Conservation (phyloP, 306 rosid genomes). For the Trifolium repens region DNA sequence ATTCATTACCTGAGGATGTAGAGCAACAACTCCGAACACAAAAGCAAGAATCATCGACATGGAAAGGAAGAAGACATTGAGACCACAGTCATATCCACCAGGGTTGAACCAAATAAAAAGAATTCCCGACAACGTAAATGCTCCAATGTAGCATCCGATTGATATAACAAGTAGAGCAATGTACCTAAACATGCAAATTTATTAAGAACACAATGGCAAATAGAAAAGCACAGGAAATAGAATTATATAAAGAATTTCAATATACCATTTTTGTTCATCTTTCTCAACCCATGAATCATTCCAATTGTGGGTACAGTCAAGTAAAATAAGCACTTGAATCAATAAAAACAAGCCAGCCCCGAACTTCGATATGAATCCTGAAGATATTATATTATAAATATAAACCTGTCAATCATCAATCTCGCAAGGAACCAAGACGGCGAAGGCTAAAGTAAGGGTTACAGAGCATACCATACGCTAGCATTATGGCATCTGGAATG, state of each 20-base stretch:
- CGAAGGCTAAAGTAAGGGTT: constrained; percentile 19
- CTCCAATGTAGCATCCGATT: constrained; percentile 77
- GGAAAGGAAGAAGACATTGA: constrained; percentile 88
- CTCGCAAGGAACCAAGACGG: constrained; percentile 17
- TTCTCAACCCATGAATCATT: constrained; percentile 97
- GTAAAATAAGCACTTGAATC: constrained; percentile 85
- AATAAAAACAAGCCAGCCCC: constrained; percentile 95
- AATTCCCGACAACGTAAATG: constrained; percentile 73
- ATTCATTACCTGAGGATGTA: constrained; percentile 80
- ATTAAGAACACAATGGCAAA: constrained; percentile 36
- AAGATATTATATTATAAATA: constrained; percentile 32
- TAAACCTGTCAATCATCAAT: constrained; percentile 12
- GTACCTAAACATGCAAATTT: constrained; percentile 64
- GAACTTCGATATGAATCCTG: constrained; percentile 80
- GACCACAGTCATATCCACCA: constrained; percentile 88
- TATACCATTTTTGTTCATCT: constrained; percentile 91
- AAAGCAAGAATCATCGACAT: constrained; percentile 91
- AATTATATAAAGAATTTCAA: constrained; percentile 20
- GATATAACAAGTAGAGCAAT: constrained; percentile 88
- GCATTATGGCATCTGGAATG: constrained; percentile 68
- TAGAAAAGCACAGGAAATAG: constrained; percentile 10
- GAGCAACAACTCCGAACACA: constrained; percentile 67
- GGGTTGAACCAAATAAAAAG: constrained; percentile 97
- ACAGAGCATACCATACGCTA: constrained; percentile 66
- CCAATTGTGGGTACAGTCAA: constrained; percentile 89